These are phyloP conservation scores for Cercospora sp. DNA, from an alignment of 2,329 filamentous ascomycete species.

Conservation along the genomic window DNA sequence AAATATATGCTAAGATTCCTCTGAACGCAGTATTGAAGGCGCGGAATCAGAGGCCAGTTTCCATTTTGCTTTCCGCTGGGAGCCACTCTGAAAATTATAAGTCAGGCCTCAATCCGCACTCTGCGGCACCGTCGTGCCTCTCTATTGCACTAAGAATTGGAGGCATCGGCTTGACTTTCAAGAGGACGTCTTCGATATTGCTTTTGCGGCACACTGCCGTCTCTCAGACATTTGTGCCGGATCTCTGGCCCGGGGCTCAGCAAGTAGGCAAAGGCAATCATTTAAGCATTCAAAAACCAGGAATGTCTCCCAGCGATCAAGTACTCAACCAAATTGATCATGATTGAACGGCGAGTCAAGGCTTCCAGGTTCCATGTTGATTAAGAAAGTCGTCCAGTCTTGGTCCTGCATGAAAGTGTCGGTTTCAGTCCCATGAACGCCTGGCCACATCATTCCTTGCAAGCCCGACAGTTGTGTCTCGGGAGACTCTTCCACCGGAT, in stretches of 20 bases:
- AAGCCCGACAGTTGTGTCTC: conserved; percentile 48
- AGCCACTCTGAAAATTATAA: too few relatives aligned
- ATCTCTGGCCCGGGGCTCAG: background rate
- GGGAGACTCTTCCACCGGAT: conserved; percentile 41
- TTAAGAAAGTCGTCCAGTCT: conserved; percentile 27
- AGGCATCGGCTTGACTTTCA: background rate
- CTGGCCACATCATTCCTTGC: conserved; percentile 52
- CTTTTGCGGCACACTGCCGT: background rate
- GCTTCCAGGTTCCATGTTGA: conserved; percentile 15
- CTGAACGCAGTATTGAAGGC: too few relatives aligned
- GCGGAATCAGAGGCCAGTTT: too few relatives aligned
- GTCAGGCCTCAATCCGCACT: background rate
- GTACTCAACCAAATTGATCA: background rate
- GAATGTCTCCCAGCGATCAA: background rate
- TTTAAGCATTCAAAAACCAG: background rate
- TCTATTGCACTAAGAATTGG: background rate
- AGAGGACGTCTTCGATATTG: background rate
- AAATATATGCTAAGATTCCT: too few relatives aligned
- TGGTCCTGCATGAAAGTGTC: conserved; percentile 30
- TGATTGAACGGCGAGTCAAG: background rate
- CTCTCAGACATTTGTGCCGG: background rate
- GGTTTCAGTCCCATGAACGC: conserved; percentile 30
- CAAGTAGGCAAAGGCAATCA: background rate
- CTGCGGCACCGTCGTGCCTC: background rate
- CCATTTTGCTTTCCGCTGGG: too few relatives aligned